Evolutionary conservation across 208 protist species (phyloP).

Genomic region (Trypanosoma cruzi): DNA sequence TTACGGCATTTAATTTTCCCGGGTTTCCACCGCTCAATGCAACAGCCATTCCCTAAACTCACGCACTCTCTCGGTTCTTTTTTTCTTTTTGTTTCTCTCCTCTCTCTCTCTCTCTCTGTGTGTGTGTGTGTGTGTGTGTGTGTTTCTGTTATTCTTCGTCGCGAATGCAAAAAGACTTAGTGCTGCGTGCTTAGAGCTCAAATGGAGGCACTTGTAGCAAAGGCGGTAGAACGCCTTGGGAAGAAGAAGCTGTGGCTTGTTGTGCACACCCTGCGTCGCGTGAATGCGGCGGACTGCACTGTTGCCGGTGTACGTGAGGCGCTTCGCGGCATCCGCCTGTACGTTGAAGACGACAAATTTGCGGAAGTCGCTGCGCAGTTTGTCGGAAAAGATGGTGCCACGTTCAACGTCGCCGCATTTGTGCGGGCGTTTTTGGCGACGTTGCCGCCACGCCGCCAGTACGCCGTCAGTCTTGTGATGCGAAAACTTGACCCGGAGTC

Average conservation of each 20-base stretch:
- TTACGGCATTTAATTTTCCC: not conserved
- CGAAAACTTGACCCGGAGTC: conserved; percentile 51
- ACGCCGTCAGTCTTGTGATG: conserved; percentile 69
- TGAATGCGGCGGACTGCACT: conserved; percentile 17
- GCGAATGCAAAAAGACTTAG: not conserved
- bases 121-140: no score
- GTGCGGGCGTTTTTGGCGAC: conserved; percentile 39
- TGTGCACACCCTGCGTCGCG: conserved; percentile 36
- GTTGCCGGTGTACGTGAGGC: conserved; percentile 53
- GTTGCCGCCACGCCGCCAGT: conserved; percentile 55
- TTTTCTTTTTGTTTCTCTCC: not conserved
- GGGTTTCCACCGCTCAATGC: not conserved
- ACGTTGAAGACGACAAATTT: conserved; percentile 65
- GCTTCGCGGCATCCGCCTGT: conserved; percentile 65
- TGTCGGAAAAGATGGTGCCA: conserved; percentile 20
- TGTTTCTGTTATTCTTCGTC: conserved; percentile 6
- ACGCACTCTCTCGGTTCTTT: no score
- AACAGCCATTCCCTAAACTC: no score
- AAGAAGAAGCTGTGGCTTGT: conserved; percentile 72
- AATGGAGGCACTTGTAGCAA: conserved; percentile 42
- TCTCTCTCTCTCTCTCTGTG: conserved; percentile 1
- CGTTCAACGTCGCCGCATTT: conserved; percentile 34
- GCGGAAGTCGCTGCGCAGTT: conserved; percentile 30
- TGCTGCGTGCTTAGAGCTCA: not conserved
- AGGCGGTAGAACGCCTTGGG: conserved; percentile 67